phyloP scores from a whole-genome alignment of 202 grass and related monocot species.

The Digitaria exilis region DNA sequence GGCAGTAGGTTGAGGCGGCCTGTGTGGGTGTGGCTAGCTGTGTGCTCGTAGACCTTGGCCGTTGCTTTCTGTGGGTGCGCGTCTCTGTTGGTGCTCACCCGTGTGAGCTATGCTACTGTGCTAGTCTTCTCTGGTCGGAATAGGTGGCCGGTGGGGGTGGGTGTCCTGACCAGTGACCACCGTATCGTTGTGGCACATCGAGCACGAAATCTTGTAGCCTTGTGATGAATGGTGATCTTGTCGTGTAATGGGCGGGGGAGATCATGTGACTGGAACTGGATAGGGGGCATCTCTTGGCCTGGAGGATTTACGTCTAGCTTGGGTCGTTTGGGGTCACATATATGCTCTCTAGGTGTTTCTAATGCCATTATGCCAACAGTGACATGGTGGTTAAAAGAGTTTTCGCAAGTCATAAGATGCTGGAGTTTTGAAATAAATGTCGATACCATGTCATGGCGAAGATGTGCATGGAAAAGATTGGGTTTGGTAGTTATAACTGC shows the following conservation, averaged over 20 bases:
- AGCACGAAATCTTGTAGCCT: slow-evolving; percentile 41
- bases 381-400: background rate
- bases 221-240: slow-evolving; percentile 34
- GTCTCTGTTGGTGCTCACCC: slow-evolving; percentile 10
- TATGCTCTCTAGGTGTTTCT: background rate
- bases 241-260: slow-evolving; percentile 3
- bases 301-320: background rate
- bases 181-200: slow-evolving; percentile 22
- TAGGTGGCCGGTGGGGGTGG: slow-evolving; percentile 1
- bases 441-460: background rate
- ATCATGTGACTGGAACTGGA: slow-evolving; percentile 43
- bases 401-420: too few species aligned
- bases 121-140: slow-evolving; percentile 35
- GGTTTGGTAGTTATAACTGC: slow-evolving; percentile 11
- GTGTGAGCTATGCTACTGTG: slow-evolving; percentile 25
- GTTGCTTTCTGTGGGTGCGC: background rate
- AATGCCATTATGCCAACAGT: background rate
- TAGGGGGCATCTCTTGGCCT: background rate
- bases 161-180: slow-evolving; percentile 29
- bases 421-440: background rate
- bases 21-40: too few species aligned
- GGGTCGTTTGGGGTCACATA: background rate
- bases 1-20: background rate
- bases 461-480: background rate
- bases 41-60: background rate